Evolutionary conservation across 1,284 basidiomycete genomes (phyloP).

Genomic region (Leucoagaricus sp.): DNA sequence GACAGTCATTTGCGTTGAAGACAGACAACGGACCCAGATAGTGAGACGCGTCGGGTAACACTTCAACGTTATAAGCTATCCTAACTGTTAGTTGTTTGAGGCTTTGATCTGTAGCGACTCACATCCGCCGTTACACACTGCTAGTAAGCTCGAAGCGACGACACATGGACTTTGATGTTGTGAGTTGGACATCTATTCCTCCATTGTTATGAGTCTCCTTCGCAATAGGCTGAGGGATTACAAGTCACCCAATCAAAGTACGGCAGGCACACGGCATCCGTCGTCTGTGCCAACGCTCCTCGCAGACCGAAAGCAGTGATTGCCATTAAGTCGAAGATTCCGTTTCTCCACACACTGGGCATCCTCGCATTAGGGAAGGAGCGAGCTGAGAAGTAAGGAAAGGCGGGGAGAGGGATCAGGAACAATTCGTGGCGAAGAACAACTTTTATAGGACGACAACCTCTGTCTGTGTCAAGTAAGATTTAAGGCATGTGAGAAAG

Average conservation of each 20-base stretch:
- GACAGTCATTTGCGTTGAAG: conserved; percentile 23
- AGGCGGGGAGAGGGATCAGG: background rate
- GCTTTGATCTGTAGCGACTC: conserved; percentile 13
- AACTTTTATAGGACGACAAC: no score
- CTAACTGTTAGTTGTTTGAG: background rate
- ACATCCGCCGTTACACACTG: conserved; percentile 40
- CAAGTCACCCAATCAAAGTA: conserved; percentile 20
- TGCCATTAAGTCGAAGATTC: background rate
- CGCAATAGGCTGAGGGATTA: no score
- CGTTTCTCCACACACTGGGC: background rate
- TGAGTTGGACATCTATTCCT: conserved; percentile 39
- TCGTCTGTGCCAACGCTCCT: conserved; percentile 11
- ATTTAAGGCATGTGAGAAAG: no score
- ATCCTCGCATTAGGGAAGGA: no score
- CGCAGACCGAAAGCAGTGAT: background rate
- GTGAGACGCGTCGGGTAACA: conserved; percentile 29
- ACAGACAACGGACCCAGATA: conserved; percentile 33
- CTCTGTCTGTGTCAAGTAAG: no score
- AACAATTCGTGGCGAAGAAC: background rate
- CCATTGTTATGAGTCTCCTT: no score
- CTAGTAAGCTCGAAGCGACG: conserved; percentile 41
- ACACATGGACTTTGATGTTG: conserved; percentile 45
- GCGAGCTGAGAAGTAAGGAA: background rate
- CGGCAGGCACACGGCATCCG: conserved; percentile 16
- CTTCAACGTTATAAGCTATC: conserved; percentile 33